Evolutionary conservation across 2,329 filamentous ascomycete species (phyloP), one percentile per base, ranked within the genome.

Genomic region (Alternaria ethzedia): DNA sequence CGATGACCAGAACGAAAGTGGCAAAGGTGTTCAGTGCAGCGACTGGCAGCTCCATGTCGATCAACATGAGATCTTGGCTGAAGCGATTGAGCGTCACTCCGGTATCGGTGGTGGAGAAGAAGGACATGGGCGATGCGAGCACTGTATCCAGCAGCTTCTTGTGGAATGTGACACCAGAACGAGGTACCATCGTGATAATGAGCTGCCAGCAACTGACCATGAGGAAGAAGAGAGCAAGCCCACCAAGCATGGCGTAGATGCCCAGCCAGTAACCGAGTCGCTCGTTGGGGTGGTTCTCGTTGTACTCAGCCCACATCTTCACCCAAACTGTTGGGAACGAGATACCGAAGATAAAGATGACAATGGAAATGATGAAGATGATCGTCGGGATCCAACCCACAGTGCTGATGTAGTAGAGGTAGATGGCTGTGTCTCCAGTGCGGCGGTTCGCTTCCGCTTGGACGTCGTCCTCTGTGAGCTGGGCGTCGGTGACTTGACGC

Each of bases 171-270:
- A 82, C 79, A 5, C 83, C 84, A n/a, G 85, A 86, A 28, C 81
- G 82, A 4, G 85, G 85, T 4, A 87, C 83, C 83, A 87, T 86
- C 4, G 77, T 82, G 30, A 87, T 83, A 50, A 87, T 83, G 65
- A 86, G 78, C 72, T 85, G 82, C 78, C 77, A 77, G 61, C 73
- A 74, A 61, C 74, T 75, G 46, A 78, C 56, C 13, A 74, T 67
- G 17, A 78, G 61, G 61, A 77, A 77, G 32, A 70, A 50, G 43
- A 78, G 65, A 1, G 75, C 70, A 3, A 72, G 41, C 2, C 58
- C 73, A 54, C 75, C 75, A 44, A 78, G 68, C 59, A 73, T 70
- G 3, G 68, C 69, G 50, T 79, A 79, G 25, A 79, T 71, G 12
- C 76, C 76, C 1, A 79, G 68, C 59, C 74, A 79, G 57, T 75